Evolutionary conservation across 2,329 filamentous ascomycete genomes (phyloP).

Genomic region (Rhytidhysteron rufulum): DNA sequence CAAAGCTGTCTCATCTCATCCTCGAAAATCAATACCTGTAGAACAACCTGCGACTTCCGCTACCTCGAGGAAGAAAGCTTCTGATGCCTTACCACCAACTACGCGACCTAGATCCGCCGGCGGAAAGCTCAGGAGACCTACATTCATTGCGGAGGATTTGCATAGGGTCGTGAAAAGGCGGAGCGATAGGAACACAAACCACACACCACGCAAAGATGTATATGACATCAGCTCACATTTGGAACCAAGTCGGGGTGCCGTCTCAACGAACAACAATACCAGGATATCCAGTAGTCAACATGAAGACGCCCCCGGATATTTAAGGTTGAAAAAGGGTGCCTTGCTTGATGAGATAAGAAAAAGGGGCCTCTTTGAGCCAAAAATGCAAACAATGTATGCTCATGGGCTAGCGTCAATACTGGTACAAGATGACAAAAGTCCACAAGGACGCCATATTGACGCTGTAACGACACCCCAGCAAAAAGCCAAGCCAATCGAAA

Average conservation of each 20-base stretch:
- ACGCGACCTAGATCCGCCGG: too few species aligned
- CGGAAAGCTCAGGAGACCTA: background rate
- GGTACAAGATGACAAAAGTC: background rate
- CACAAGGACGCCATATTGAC: background rate
- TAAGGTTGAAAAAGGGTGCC: background rate
- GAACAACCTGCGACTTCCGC: too few species aligned
- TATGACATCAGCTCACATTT: background rate
- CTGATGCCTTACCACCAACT: too few species aligned
- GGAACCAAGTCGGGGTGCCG: background rate
- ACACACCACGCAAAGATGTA: background rate
- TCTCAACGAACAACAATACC: background rate
- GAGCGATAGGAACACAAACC: too few species aligned
- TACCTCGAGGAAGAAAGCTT: too few species aligned
- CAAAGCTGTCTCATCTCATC: too few species aligned
- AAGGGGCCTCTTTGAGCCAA: background rate
- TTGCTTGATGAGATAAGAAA: background rate
- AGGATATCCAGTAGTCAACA: background rate
- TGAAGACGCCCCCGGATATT: background rate
- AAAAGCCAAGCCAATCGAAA: conserved; percentile 7
- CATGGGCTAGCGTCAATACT: background rate
- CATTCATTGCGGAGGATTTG: background rate
- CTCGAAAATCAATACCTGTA: too few species aligned
- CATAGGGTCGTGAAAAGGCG: background rate
- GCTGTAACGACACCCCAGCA: background rate
- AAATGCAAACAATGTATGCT: background rate